Evolutionary conservation across 768 basidiomycete genomes (phyloP), one percentile per base, ranked within the genome.

Genomic region (Candolleomyces aberdarensis): DNA sequence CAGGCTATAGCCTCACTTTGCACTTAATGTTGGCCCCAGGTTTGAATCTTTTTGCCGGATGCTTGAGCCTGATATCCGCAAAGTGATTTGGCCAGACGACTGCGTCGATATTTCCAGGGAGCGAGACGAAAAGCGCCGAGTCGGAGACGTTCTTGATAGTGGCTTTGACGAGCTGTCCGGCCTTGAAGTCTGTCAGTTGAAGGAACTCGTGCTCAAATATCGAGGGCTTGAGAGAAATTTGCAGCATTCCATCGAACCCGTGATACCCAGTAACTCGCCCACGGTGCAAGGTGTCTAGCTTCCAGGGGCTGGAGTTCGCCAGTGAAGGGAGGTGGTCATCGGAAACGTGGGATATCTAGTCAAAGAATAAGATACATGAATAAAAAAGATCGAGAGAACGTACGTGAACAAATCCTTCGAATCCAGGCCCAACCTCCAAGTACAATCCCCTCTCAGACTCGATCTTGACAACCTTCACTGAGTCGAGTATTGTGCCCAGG

Each of bases 51-150:
- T 88, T 92, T 47, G 93, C 86, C 10, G 96, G 96, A 70, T 98
- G 91, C 70, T 95, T 97, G 66, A 98, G 81, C n/a, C 78, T 71
- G 67, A 98, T 95, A 72, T 99, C 97, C 11, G 97, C 94, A 70
- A 92, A 97, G 70, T 98, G 97, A 62, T 87, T 84, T 0, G 96
- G 95, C 91, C 93, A 97, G 20, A 98, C 81, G 29, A 97, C 89
- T 31, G 92, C 97, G 68, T 97, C 94, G 36, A 98, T 87, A 62
- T 84, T 92, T 5, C 92, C 94, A 5, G 89, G 86, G 58, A 98
- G 78, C 31, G 91, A 86, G 46, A 98, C 85, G 68, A 97, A 96
- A 41, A 99, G 75, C 0, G 85, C 89, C 39, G 84, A 81, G 60
- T 92, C 88, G 3, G 88, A 88, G 53, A 99, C 80, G 62, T 84